Evolutionary conservation across 2,329 filamentous ascomycete genomes (phyloP).

Genomic region (Hymenoscyphus repandus): DNA sequence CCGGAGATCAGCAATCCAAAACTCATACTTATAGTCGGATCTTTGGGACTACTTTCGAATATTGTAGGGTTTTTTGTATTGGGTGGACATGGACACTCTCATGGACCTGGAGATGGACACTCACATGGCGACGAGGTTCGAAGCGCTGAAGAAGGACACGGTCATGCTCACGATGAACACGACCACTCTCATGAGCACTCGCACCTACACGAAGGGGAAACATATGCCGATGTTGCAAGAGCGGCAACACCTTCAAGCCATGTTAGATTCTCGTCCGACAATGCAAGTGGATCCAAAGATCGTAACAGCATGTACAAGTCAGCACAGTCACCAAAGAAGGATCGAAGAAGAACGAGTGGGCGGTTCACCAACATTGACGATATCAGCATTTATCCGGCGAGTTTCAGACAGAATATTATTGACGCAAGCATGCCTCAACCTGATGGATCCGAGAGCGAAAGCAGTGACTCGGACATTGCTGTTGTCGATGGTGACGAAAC

Average conservation of each 20-base stretch:
- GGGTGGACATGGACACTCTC: slow-evolving; percentile 85
- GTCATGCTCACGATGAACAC: slow-evolving; percentile 33
- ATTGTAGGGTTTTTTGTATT: slow-evolving; percentile 84
- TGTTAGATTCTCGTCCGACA: slow-evolving; percentile 28
- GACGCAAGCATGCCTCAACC: slow-evolving; percentile 64
- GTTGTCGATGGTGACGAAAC: slow-evolving; percentile 29
- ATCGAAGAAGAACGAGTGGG: slow-evolving; percentile 33
- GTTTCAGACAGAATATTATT: slow-evolving; percentile 89
- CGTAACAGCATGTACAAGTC: slow-evolving; percentile 6
- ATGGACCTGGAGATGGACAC: slow-evolving; percentile 46
- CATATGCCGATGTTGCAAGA: slow-evolving; percentile 57
- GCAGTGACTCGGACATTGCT: slow-evolving; percentile 33
- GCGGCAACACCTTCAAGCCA: slow-evolving; percentile 31
- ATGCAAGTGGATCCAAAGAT: slow-evolving; percentile 21
- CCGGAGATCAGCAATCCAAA: slow-evolving; percentile 80
- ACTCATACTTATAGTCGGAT: slow-evolving; percentile 86
- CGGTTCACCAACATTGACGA: slow-evolving; percentile 63
- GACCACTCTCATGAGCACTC: slow-evolving; percentile 45
- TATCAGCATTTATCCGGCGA: slow-evolving; percentile 80
- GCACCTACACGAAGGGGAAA: slow-evolving; percentile 52
- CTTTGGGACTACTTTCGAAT: slow-evolving; percentile 79
- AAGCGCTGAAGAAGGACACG: slow-evolving; percentile 46
- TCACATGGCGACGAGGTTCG: not conserved
- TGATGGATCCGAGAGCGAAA: slow-evolving; percentile 46
- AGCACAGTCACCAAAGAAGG: slow-evolving; percentile 15